These are phyloP conservation scores for Eucalyptus rudis DNA, from an alignment of 345 rosid species.

Conservation along the genomic window DNA sequence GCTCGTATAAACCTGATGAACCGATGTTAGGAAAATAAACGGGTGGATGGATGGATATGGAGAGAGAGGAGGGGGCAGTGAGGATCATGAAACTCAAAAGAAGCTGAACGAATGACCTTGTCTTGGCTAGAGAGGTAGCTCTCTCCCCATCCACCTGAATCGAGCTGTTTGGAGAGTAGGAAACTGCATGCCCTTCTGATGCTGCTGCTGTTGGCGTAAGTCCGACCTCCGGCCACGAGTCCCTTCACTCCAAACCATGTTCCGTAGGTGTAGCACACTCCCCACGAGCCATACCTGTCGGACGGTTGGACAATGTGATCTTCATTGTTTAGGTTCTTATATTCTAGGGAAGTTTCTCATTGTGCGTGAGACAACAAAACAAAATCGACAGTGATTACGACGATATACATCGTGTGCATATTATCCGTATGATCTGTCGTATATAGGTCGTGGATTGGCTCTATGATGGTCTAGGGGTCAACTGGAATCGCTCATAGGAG, in stretches of 20 bases:
- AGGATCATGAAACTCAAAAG: background rate
- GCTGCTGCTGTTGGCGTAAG: constrained; percentile 8
- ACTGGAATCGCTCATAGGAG: background rate
- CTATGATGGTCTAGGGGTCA: background rate
- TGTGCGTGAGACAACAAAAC: background rate
- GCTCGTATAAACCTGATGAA: constrained; percentile 28
- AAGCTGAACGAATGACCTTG: constrained; percentile 11
- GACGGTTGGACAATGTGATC: background rate
- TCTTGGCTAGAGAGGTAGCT: constrained; percentile 53
- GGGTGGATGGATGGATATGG: background rate
- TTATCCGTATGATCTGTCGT: background rate
- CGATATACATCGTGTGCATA: background rate
- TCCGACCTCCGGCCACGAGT: constrained; percentile 28
- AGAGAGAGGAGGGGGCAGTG: background rate
- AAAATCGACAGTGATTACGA: background rate
- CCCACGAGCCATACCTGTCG: constrained; percentile 71
- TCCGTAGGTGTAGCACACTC: constrained; percentile 68
- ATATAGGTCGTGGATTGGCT: background rate
- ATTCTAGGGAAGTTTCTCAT: background rate
- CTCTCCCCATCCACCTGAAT: constrained; percentile 69
- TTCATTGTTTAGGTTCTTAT: background rate
- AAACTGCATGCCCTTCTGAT: constrained; percentile 47
- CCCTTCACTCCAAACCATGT: constrained; percentile 78
- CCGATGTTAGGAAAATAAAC: background rate
- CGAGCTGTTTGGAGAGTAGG: constrained; percentile 41